Conservation (phyloP, 225 moss, liverwort and hornwort species). For the Ulota crispa region DNA sequence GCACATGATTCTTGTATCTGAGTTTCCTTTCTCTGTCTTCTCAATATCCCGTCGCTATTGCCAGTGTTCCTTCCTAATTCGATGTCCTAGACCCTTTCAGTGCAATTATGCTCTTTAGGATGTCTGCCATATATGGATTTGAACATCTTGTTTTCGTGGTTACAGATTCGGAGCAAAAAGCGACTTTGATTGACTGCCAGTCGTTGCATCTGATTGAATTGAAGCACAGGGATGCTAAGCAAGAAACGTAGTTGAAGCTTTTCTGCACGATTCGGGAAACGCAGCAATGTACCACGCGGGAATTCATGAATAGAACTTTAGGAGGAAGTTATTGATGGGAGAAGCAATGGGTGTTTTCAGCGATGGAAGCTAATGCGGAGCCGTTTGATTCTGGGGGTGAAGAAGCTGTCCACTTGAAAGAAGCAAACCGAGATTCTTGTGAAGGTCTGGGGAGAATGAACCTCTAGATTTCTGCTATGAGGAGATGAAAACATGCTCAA, state of each 20-base stretch:
- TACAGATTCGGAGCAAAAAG: conserved; percentile 25
- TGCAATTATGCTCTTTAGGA: background rate
- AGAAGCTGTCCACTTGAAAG: conserved; percentile 8
- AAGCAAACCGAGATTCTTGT: background rate
- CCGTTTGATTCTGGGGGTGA: conserved; percentile 42
- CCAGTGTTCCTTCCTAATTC: background rate
- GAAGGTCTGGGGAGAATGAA: conserved; percentile 20
- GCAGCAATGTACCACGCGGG: conserved; percentile 7
- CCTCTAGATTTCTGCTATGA: conserved; percentile 19
- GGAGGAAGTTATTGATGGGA: conserved; percentile 46
- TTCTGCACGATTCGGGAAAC: conserved; percentile 6
- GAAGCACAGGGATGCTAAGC: conserved; percentile 9
- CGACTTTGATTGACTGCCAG: background rate
- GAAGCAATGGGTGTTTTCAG: conserved; percentile 63
- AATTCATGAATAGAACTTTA: conserved; percentile 19
- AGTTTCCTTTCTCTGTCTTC: background rate
- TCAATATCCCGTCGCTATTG: background rate
- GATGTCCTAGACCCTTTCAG: background rate
- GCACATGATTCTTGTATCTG: background rate
- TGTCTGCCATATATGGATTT: conserved; percentile 1
- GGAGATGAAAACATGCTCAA: conserved; percentile 87
- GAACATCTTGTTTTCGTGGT: conserved; percentile 18
- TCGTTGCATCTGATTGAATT: background rate
- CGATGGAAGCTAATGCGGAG: conserved; percentile 49
- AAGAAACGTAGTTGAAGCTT: conserved; percentile 7